phyloP scores from a whole-genome alignment of 768 basidiomycete species.

The Leccinum truebloodii region DNA sequence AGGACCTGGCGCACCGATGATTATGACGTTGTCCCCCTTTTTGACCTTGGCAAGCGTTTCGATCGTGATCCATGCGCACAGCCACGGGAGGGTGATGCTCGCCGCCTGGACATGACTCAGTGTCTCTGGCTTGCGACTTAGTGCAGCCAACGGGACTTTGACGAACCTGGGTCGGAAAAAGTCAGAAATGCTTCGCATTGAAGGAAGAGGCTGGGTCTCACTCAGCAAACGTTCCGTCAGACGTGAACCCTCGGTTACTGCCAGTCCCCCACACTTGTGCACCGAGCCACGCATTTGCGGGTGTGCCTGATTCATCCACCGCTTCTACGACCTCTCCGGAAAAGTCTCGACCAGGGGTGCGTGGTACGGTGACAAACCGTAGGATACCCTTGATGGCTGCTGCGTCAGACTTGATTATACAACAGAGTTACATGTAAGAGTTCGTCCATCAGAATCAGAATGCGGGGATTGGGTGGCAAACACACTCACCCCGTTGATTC shows the following conservation, averaged over 20 bases:
- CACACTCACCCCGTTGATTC: conserved; percentile 34
- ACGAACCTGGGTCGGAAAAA: conserved; percentile 23
- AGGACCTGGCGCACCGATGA: conserved; percentile 24
- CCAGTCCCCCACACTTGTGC: conserved; percentile 38
- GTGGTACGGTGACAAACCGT: conserved; percentile 35
- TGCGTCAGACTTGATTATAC: conserved; percentile 29
- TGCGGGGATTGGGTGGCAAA: not conserved
- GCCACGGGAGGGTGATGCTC: conserved; percentile 37
- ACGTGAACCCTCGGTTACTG: conserved; percentile 33
- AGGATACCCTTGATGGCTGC: conserved; percentile 29
- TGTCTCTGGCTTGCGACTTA: conserved; percentile 33
- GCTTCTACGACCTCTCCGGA: conserved; percentile 38
- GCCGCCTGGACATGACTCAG: conserved; percentile 29
- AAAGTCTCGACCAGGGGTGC: conserved; percentile 35
- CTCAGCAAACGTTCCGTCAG: conserved; percentile 38
- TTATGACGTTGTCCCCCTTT: conserved; percentile 34
- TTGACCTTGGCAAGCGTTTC: conserved; percentile 36
- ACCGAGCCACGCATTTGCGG: conserved; percentile 26
- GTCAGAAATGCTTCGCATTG: not conserved
- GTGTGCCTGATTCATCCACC: conserved; percentile 23
- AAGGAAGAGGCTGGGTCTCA: conserved; percentile 10
- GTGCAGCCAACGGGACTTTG: conserved; percentile 28
- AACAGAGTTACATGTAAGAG: not conserved
- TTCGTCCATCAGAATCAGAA: not conserved
- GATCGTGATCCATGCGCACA: conserved; percentile 40